A percentile compares a stretch with the other conserved stretches of the same genome.
Evolutionary conservation across 768 basidiomycete genomes (phyloP).

Genomic region (Rhizopogon vinicolor): DNA sequence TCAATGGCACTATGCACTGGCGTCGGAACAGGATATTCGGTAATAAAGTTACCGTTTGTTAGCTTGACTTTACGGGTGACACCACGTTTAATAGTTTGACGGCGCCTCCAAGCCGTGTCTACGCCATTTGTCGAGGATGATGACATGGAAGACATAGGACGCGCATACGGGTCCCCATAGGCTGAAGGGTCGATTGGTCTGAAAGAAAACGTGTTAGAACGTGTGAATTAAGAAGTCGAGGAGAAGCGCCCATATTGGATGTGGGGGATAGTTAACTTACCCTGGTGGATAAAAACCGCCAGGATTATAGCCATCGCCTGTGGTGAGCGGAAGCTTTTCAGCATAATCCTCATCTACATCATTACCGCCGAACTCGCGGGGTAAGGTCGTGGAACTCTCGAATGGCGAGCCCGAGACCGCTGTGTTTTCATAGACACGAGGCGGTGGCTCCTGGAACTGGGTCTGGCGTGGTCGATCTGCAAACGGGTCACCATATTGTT

Average conservation of each 20-base stretch:
- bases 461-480: constrained; percentile 59
- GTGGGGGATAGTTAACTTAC: constrained; percentile 36
- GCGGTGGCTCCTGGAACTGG: constrained; percentile 55
- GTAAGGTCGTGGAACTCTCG: constrained; percentile 54
- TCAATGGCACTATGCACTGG: constrained; percentile 83
- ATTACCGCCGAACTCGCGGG: constrained; percentile 44
- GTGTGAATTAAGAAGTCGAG: constrained; percentile 6
- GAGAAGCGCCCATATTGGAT: not conserved
- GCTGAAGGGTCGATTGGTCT: constrained; percentile 50
- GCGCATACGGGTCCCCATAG: constrained; percentile 66
- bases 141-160: constrained; percentile 48
- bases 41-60: constrained; percentile 89
- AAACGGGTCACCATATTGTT: constrained; percentile 61
- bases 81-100: constrained; percentile 89
- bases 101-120: constrained; percentile 63
- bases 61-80: constrained; percentile 94
- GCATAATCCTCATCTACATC: constrained; percentile 66
- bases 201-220: constrained; percentile 12
- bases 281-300: constrained; percentile 69
- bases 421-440: constrained; percentile 36
- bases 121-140: constrained; percentile 50
- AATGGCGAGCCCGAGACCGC: constrained; percentile 40
- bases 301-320: constrained; percentile 47
- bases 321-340: constrained; percentile 75
- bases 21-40: constrained; percentile 84